Evolutionary conservation across 2,329 filamentous ascomycete genomes (phyloP), one percentile per base, ranked within the genome.

Genomic region (Cytospora leucostoma): DNA sequence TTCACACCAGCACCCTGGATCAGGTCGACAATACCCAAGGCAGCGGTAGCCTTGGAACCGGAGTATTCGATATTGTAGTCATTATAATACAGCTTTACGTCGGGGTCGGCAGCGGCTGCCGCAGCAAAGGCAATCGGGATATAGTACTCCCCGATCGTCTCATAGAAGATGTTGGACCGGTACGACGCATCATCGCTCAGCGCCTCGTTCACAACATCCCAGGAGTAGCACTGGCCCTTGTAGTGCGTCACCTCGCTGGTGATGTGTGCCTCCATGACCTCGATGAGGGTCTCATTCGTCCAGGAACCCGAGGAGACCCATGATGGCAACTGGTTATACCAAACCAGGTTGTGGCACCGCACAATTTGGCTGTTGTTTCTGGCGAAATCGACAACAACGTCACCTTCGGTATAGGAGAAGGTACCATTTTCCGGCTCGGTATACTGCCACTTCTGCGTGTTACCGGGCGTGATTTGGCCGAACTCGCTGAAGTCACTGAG

Each of bases 131-230:
- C 83, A 50, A 85, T 76, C 12, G 80, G 76, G 61, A 89, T 80
- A 74, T 83, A 89, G 50, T 79, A 77, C 12, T 80, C 79, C 27
- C 85, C 84, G 19, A 88, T 79, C 37, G 79, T 79, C 35, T 78
- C 72, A 72, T 81, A 80, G 74, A 86, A 89, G 65, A 87, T 78
- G 61, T 74, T 78, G 63, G 77, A 69, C 62, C 84, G 78, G 74
- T 78, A 84, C 5, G 77, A 79, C 17, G 84, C 84, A 32, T 59
- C 63, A 21, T 88, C 86, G 63, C 82, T 79, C 49, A 87, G 78
- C 5, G 81, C 83, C 76, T 89, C 86, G 71, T 89, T 89, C 32
- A 88, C 80, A 0, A 89, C 86, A 62, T 89, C 86, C 86, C 86
- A 89, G 35, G 81, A 79, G 71, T 84, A 84, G 73, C 86, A 87